Base-by-base conservation (phyloP, 1,139 yeast species). In the Debaryomyces coudertii region DNA sequence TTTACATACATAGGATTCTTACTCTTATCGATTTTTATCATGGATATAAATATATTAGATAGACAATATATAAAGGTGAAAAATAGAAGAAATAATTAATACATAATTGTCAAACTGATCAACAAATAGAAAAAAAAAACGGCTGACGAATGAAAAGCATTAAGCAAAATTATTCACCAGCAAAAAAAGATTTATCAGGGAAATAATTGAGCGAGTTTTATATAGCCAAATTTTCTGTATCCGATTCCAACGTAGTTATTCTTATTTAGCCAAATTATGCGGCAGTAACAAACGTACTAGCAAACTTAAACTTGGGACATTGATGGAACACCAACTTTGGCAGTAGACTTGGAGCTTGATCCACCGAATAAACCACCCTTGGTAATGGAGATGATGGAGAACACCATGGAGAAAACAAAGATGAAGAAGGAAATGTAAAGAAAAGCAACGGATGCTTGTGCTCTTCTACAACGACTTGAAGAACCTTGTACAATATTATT, bases 391-490 rank as follows among this genome's bases (percentile, higher is more conserved):
- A 83, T 58, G 53, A 77, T 60, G 53, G 93, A 83, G 72, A 88
- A 76, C 51, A 79, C 76, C 53, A 83, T 66, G 52, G 92, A 81
- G 61, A 79, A 87, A 57, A 90, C 70, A 66, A 89, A 86, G 66
- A 85, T 72, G 65, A 85, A 83, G 77, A 87, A 83, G 50, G 95
- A 78, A 69, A 93, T 85, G 85, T 83, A 93, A 63, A 90, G 80
- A 85, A 93, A 93, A 52, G 96, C 96, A 59, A 81, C 81, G 33
- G 89, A 73, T 53, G 96, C 96, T 78, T 93, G 98, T 49, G 96
- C 93, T 76, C 88, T 85, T 80, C 97, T 89, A 78, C 99, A 93
- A 78, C 97, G 83, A 59, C 81, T 86, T 24, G 72, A 57, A 39
- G 85, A 77, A 55, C 96, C 95, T 74, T 89, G 92, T 54, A 86